Evolutionary conservation across 2,329 filamentous ascomycete species (phyloP).

Genomic region (Gyromitra esculenta): DNA sequence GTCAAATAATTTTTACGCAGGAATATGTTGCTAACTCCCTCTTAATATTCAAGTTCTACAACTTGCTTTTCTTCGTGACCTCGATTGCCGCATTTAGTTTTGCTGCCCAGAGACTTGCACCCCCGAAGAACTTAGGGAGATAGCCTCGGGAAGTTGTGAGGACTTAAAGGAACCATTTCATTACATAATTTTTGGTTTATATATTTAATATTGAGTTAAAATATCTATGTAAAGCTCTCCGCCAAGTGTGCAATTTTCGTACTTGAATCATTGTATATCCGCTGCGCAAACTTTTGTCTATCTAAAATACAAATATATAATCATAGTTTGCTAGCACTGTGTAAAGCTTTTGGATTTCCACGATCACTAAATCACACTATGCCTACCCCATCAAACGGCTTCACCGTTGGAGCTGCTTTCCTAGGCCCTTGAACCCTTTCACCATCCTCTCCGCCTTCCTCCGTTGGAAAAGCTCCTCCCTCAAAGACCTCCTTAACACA

Average conservation of each 20-base stretch:
- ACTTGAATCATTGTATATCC: not conserved
- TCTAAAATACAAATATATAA: constrained; percentile 29
- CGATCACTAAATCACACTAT: constrained; percentile 40
- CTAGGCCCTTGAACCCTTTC: constrained; percentile 17
- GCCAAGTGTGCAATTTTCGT: not conserved
- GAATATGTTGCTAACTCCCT: constrained; percentile 15
- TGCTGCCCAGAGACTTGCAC: constrained; percentile 72
- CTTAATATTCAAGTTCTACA: constrained; percentile 80
- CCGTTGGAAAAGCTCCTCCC: constrained; percentile 30
- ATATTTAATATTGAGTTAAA: not conserved
- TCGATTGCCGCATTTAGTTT: constrained; percentile 95
- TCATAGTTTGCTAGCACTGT: not conserved
- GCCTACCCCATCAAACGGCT: constrained; percentile 47
- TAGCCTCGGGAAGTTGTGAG: not conserved
- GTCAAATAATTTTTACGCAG: constrained; percentile 13
- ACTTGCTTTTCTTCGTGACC: constrained; percentile 94
- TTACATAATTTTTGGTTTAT: not conserved
- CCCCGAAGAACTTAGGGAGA: constrained; percentile 38
- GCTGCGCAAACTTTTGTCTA: constrained; percentile 5
- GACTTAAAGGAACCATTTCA: too few species aligned
- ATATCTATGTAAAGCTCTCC: not conserved
- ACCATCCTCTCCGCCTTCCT: constrained; percentile 22
- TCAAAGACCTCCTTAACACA: constrained; percentile 50
- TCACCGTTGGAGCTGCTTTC: constrained; percentile 47
- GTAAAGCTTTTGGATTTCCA: not conserved